Evolutionary conservation across 495 filamentous ascomycete species (phyloP), one percentile per base, ranked within the genome.

Genomic region (Clohesyomyces aquaticus): DNA sequence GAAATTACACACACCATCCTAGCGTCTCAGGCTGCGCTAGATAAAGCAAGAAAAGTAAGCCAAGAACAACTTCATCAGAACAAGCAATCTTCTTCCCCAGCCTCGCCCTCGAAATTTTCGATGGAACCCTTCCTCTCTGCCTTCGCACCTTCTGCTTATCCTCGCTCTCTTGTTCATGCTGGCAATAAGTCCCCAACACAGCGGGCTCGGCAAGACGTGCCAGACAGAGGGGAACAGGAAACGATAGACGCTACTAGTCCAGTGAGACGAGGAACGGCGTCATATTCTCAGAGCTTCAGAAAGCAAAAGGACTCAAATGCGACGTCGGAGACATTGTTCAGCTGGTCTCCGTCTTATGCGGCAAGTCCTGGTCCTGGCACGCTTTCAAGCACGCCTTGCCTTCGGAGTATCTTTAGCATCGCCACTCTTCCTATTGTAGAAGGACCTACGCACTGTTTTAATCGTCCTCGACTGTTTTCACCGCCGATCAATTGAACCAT

Each of bases 31-130:
- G 58, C 58, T 2, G 67, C 62, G 12, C 18, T 70, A 12, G 67
- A 66, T 8, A 52, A 35, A 9, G 67, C 48, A 14, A 70, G 66
- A 53, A 70, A 70, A 63, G 67, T 70, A 70, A 66, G 67, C 59
- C 21, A 48, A 6, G 29, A 32, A 45, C 62, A 59, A 21, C 19
- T 53, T 42, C 49, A 28, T 47, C 43, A 18, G 47, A 47, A 10
- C 21, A 23, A 14, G 19, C 8, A 12, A 16, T 1, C 25, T 53
- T 45, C 59, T 9, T 19, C 38, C 4, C 45, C 38, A 23, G n/a
- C 12, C 18, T 25, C 32, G 9, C 53, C 35, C 6, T 12, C 26
- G 12, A 27, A 35, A 21, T 28, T 26, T 3, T 29, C 10, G 21
- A 14, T 38, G 32, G 32, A 6, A 38, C 14, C 32, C 14, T 52